Percentiles rank a stretch among this genome's conserved stretches.
These are phyloP conservation scores for Talaromyces islandicus DNA, from an alignment of 2,329 filamentous ascomycete genomes.

Conservation along the genomic window DNA sequence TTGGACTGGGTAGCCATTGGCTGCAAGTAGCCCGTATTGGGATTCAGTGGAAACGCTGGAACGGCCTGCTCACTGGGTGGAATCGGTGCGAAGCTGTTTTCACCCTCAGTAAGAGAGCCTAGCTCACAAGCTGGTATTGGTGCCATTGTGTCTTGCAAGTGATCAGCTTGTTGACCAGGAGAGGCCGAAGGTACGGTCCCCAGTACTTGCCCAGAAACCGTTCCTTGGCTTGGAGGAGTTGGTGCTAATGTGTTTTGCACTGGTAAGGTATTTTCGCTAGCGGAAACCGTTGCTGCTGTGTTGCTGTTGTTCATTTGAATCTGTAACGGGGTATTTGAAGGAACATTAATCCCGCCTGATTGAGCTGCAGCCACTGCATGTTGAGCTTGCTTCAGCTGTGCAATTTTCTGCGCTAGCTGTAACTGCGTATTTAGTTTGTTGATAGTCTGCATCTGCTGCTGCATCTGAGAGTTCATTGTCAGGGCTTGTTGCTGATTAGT, in stretches of 20 bases:
- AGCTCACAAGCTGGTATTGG: slow-evolving; percentile 4
- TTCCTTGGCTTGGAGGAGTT: not conserved
- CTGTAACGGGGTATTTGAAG: not conserved
- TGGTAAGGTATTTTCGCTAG: not conserved
- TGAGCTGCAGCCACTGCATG: not conserved
- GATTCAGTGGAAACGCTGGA: not conserved
- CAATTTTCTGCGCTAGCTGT: not conserved
- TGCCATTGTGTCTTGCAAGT: not conserved
- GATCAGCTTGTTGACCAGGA: not conserved
- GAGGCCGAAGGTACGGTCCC: not conserved
- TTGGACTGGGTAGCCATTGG: not conserved
- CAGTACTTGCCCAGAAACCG: not conserved
- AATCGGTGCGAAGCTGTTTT: not conserved
- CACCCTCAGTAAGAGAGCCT: not conserved
- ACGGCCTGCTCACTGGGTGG: slow-evolving; percentile 1
- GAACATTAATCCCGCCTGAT: not conserved
- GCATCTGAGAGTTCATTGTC: not conserved
- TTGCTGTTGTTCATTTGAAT: not conserved
- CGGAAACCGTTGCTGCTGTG: not conserved
- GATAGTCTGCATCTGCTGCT: slow-evolving; percentile 2
- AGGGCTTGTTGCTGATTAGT: slow-evolving; percentile 3
- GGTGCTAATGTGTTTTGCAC: not conserved
- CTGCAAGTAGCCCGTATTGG: not conserved
- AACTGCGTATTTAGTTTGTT: slow-evolving; percentile 3
- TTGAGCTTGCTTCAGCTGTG: not conserved